Base-by-base conservation (phyloP, 441 rosid genomes). In the Jatropha multifida region DNA sequence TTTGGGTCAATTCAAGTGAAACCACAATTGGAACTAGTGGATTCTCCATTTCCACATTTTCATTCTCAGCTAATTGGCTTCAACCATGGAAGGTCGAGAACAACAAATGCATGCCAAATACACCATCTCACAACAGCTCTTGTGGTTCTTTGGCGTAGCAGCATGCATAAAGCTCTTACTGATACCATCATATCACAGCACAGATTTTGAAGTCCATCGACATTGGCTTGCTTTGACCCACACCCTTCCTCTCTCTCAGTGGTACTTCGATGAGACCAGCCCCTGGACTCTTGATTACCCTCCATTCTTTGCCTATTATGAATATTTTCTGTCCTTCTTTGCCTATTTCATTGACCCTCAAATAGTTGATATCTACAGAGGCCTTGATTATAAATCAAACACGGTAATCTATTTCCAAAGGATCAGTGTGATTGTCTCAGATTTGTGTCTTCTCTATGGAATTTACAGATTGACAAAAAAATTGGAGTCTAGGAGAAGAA, bases 261-360 rank as follows among this genome's bases (percentile, higher is more conserved):
- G 99, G 99, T 93, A 93, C 88, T 69, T 83, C 14, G 93, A 93
- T 77, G 91, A 90, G 84, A 88, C 97, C 40, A 93, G 97, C 78
- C 90, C 85, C 61, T 93, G 99, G 97, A 93, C 97, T 55, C 99
- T 95, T 56, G 99, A 95, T 79, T 95, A 95, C 81, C 99, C 99
- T 64, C 99, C 99, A 1, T 90, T 95, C 74, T 93, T 95, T 74
- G 95, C 98, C 58, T 92, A 87, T 84, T 90, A 92, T 76, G 97
- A 95, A 80, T 88, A 82, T 65, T 51, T 88, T 71, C 89, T 93
- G 82, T 93, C 99, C 55, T 8, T 81, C 71, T 77, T 88, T 76
- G 97, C 99, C 62, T 51, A 40, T 69, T 74, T 88, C 11, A 52
- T 89, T 61, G 98, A 95, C 79, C 91, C 97, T 4, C 81, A 58